Percentiles rank a stretch among this genome's conserved stretches.
Evolutionary conservation across 139 green algal species (phyloP).

Genomic region (Chlamydomonas incerta): DNA sequence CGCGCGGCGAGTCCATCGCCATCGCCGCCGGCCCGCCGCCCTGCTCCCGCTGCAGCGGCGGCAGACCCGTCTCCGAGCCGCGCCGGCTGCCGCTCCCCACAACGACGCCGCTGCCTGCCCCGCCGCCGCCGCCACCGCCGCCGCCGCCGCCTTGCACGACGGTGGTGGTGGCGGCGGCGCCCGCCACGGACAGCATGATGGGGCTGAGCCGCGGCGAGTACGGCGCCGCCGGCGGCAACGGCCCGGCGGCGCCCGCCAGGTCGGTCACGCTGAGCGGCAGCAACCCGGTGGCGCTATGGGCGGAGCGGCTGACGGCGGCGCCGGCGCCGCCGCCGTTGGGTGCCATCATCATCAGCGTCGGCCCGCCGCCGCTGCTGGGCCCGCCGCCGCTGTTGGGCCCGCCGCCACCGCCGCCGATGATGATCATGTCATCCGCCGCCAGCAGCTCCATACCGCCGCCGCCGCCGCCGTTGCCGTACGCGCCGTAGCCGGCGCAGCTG

Average conservation of each 20-base stretch:
- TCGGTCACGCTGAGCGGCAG: neutral
- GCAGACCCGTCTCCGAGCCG: too few species aligned
- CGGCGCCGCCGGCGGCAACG: neutral
- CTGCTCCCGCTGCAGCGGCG: neutral
- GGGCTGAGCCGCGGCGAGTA: slow-evolving; percentile 13
- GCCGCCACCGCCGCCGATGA: neutral
- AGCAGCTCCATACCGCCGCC: neutral
- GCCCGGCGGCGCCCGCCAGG: neutral
- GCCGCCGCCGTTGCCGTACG: neutral
- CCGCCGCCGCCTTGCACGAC: neutral
- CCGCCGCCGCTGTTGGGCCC: neutral
- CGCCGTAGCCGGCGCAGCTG: neutral
- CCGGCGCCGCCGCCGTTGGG: neutral
- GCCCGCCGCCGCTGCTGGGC: neutral
- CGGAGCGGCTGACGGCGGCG: neutral
- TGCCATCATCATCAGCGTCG: too few species aligned
- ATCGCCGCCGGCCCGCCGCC: too few species aligned
- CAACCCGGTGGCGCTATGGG: neutral
- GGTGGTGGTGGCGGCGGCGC: neutral
- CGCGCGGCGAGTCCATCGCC: neutral
- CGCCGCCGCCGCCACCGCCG: neutral
- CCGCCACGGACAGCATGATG: neutral
- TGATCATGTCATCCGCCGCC: neutral
- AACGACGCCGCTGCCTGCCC: too few species aligned
- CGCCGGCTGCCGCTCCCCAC: too few species aligned